A percentile compares a stretch with the other conserved stretches of the same genome.
Evolutionary conservation across 2,329 filamentous ascomycete species (phyloP).

Genomic region (Stenocarpella maydis): DNA sequence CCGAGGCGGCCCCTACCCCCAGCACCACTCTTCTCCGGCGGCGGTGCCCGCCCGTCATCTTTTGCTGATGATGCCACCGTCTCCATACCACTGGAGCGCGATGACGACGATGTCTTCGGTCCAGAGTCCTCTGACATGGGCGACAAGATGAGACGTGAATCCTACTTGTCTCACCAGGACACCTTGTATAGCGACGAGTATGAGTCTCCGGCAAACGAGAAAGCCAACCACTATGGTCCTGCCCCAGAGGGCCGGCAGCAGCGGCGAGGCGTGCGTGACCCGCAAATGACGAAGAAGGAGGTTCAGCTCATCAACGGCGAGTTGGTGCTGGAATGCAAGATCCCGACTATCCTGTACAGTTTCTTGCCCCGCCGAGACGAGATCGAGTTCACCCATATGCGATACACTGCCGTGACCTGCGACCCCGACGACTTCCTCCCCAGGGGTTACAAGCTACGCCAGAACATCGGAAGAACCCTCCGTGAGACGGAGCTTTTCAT

Average conservation of each 20-base stretch:
- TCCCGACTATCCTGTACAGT: constrained; percentile 96
- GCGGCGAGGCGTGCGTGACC: constrained; percentile 83
- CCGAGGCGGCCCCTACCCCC: constrained; percentile 87
- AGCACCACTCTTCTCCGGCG: constrained; percentile 79
- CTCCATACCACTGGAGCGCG: constrained; percentile 72
- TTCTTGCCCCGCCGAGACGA: constrained; percentile 94
- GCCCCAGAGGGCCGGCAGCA: constrained; percentile 88
- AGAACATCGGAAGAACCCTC: constrained; percentile 83
- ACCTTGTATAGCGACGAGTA: constrained; percentile 59
- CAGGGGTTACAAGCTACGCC: constrained; percentile 89
- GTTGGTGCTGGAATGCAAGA: constrained; percentile 97
- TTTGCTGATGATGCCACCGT: constrained; percentile 75
- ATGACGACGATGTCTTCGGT: constrained; percentile 77
- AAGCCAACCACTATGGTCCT: constrained; percentile 84
- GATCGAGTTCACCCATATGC: constrained; percentile 97
- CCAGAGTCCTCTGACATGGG: constrained; percentile 59
- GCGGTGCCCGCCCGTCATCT: constrained; percentile 55
- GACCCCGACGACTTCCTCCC: constrained; percentile 93
- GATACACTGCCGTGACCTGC: constrained; percentile 98
- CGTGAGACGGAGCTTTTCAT: constrained; percentile 97
- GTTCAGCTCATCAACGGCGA: constrained; percentile 97
- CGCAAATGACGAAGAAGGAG: constrained; percentile 91
- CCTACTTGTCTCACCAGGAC: constrained; percentile 62
- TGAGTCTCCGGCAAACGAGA: constrained; percentile 52
- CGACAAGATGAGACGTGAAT: constrained; percentile 63